Evolutionary conservation across 2,329 filamentous ascomycete genomes (phyloP), one percentile per base, ranked within the genome.

Genomic region (Clonostachys byssicola): DNA sequence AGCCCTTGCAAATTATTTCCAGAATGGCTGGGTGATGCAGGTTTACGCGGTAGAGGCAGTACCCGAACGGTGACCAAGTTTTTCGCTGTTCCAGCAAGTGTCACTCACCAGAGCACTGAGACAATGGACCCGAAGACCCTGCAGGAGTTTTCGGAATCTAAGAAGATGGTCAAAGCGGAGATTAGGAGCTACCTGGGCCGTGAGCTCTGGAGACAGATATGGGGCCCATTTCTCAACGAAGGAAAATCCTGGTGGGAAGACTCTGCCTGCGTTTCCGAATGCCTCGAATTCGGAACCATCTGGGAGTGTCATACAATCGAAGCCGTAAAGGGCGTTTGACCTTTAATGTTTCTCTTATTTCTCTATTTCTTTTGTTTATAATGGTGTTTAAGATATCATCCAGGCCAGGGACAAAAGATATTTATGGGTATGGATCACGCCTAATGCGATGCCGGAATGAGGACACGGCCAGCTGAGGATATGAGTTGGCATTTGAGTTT

Each of bases 361-460:
- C 9, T 30, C 23, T 30, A 9, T 30, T 30, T 30, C 23, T 75
- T 13, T 83, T 67, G 64, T 94, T 94, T 53, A 95, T 89, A 48
- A 88, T 64, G n/a, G 84, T 80, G 61, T 94, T 95, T 88, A 89
- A 92, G 57, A 91, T 88, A 0, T 89, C 89, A 60, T 95, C 89
- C 0, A 91, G 74, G 0, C 89, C 89, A 8, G 95, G 74, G 1
- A 94, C 88, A 38, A 89, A 76, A 0, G 86, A 30, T 30, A 30
- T 30, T 30, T 30, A 30, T 10, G 23, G 23, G 23, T 30, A 30
- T 30, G 23, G 23, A 30, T 30, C 23, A 30, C 23, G 23, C 23
- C 23, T 30, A 30, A 30, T 30, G 23, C 23, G 23, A 30, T 30
- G 23, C 23, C 23, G 23, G 23, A 30, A 30, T 30, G 23, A 30